Percentiles rank a stretch among this genome's conserved stretches.
Conservation (phyloP, 495 filamentous ascomycete genomes). For the Aspergillus ostianus region DNA sequence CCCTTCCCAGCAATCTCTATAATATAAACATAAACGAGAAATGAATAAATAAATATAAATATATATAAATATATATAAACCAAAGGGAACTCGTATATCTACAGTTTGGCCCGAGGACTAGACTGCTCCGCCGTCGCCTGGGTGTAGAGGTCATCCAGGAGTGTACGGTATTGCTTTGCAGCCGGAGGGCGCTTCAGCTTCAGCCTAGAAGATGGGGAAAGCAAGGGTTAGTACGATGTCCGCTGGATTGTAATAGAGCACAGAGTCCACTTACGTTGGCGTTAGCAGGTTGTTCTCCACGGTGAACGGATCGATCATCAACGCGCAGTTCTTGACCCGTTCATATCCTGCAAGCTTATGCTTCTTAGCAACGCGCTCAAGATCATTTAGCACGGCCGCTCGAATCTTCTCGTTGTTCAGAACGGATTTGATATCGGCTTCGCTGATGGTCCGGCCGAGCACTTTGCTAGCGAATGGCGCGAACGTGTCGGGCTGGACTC, state of each 20-base stretch:
- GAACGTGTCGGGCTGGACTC: constrained; percentile 77
- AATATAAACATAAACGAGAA: not conserved
- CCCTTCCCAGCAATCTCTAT: not conserved
- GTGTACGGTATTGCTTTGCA: constrained; percentile 69
- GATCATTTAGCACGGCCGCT: constrained; percentile 70
- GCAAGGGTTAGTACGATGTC: constrained; percentile 32
- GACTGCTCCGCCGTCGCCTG: constrained; percentile 57
- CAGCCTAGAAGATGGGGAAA: constrained; percentile 51
- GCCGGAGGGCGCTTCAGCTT: constrained; percentile 93
- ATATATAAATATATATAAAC: constrained; percentile 14
- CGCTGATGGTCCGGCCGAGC: constrained; percentile 60
- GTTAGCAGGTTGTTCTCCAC: constrained; percentile 94
- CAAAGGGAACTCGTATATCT: constrained; percentile 11
- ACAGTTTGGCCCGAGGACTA: constrained; percentile 55
- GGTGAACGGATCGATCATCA: constrained; percentile 86
- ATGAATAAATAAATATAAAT: not conserved
- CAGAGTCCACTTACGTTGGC: constrained; percentile 74
- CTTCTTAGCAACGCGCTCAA: constrained; percentile 77
- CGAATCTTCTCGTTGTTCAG: constrained; percentile 66
- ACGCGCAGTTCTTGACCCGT: constrained; percentile 67
- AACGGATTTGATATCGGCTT: constrained; percentile 62
- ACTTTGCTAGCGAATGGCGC: constrained; percentile 74
- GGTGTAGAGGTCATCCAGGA: constrained; percentile 80
- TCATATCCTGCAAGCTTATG: constrained; percentile 90
- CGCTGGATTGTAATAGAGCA: constrained; percentile 3